A percentile compares a stretch with the other conserved stretches of the same genome.
phyloP scores from a whole-genome alignment of 306 rosid species.

The Canavalia ensiformis region DNA sequence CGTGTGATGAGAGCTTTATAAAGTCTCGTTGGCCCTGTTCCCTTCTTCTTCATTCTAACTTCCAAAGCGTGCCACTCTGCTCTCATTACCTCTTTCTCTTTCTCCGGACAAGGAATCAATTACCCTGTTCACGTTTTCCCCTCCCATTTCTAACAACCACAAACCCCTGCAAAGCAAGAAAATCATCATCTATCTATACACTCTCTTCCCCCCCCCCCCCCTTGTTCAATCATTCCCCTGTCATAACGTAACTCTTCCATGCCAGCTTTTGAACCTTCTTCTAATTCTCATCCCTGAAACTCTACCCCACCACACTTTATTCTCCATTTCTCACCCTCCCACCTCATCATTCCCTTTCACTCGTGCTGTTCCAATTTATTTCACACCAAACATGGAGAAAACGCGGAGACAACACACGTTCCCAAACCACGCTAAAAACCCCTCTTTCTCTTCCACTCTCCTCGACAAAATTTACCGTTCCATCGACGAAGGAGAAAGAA shows the following conservation, averaged over 20 bases:
- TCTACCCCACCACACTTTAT: slow-evolving; percentile 16
- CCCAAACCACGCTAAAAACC: slow-evolving; percentile 44
- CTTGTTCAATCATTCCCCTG: slow-evolving; percentile 13
- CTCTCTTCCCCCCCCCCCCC: background rate
- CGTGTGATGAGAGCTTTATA: slow-evolving; percentile 64
- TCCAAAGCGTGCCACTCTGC: slow-evolving; percentile 67
- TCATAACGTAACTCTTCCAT: slow-evolving; percentile 36
- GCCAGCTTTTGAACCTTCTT: slow-evolving; percentile 50
- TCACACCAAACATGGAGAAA: slow-evolving; percentile 48
- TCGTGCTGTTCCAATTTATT: slow-evolving; percentile 40
- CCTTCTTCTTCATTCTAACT: slow-evolving; percentile 50
- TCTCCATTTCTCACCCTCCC: slow-evolving; percentile 43
- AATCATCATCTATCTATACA: slow-evolving; percentile 27
- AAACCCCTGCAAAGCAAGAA: slow-evolving; percentile 27
- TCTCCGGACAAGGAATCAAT: slow-evolving; percentile 55
- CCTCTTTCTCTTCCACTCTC: slow-evolving; percentile 82
- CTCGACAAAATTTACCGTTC: slow-evolving; percentile 87
- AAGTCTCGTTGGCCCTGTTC: slow-evolving; percentile 51
- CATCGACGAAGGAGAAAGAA: slow-evolving; percentile 69
- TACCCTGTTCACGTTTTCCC: slow-evolving; percentile 54
- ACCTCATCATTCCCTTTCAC: slow-evolving; percentile 41
- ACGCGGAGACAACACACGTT: slow-evolving; percentile 31
- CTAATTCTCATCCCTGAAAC: slow-evolving; percentile 30
- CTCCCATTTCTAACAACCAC: slow-evolving; percentile 48
- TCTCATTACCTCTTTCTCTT: slow-evolving; percentile 56